Base-by-base conservation (phyloP, 805 yeast genomes). In the Blastobotrys attinorum region DNA sequence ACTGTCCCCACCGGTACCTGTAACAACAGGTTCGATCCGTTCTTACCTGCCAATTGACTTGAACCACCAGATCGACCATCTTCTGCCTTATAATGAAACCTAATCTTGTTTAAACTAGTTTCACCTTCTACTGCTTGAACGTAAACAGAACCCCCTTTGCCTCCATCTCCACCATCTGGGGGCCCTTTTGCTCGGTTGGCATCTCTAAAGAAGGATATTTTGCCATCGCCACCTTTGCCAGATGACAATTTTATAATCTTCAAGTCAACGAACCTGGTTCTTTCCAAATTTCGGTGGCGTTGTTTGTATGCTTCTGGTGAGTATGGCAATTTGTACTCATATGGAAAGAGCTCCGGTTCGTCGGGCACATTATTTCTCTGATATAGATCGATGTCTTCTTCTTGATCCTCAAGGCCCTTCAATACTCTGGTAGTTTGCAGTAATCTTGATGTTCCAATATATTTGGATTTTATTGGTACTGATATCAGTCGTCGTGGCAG, bases 141-240 rank as follows among this genome's bases (percentile, higher is more conserved):
- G 58, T 82, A 90, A 2, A 92, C 73, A 42, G 81, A 72, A 2
- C 98, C 98, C 18, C 98, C 98, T 48, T 71, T 67, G 3, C 97
- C 98, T 23, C 98, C 98, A 64, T 92, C 97, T 7, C 98, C 98
- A n/a, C 98, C 98, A 62, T 89, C 95, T 0, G 98, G 95, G 0
- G 98, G 97, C 0, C 98, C 98, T 16, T 73, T 72, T 0, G 95
- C 72, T 35, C 85, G 65, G 33, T 88, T 85, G 3, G 95, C 84
- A 52, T 87, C 97, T 51, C 96, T 70, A 47, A 81, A 74, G 62
- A 92, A 92, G 0, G 97, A 83, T 0, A 87, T 81, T 25, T 76
- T 70, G 4, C 98, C 98, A 58, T 81, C 71, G 1, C 98, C 98
- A 17, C 98, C 98, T 33, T 66, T 70, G 0, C 98, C 98, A 22